phyloP scores from a whole-genome alignment of 129 eudicot genomes.

The Kitagawia praeruptora region DNA sequence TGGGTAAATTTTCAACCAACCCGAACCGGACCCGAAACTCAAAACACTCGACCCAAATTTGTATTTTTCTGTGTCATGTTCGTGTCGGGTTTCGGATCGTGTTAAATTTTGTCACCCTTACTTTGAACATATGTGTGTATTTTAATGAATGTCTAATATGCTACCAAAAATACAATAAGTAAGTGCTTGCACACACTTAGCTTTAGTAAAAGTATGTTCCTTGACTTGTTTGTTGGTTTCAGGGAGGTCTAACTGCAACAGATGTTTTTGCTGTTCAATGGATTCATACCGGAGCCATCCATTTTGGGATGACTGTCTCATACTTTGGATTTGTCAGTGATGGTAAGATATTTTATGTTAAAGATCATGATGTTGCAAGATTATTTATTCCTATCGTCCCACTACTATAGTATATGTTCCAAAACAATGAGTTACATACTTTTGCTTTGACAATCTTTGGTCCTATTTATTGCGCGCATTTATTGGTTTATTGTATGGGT shows the following conservation, averaged over 20 bases:
- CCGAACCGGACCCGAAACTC: no score
- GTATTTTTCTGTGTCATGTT: no score
- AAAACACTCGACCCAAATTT: no score
- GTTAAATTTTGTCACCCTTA: no score
- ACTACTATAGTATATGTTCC: background rate
- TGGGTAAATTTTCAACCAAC: no score
- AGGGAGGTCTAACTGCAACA: conserved; percentile 98
- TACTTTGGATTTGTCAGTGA: conserved; percentile 96
- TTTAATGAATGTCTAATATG: background rate
- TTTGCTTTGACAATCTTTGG: background rate
- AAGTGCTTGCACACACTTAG: background rate
- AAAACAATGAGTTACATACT: background rate
- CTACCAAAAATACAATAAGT: background rate
- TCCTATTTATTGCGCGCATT: background rate
- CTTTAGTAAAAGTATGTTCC: background rate
- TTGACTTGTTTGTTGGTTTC: conserved; percentile 22
- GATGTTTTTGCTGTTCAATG: conserved; percentile 98
- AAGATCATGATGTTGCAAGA: background rate
- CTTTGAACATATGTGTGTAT: background rate
- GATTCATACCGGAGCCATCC: conserved; percentile 82
- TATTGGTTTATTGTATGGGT: background rate
- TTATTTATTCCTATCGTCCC: background rate
- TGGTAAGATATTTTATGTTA: conserved; percentile 40
- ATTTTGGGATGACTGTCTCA: conserved; percentile 91
- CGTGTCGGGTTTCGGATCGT: no score